Conservation (phyloP, 1,284 basidiomycete species). For the Heterobasidion irregulare region DNA sequence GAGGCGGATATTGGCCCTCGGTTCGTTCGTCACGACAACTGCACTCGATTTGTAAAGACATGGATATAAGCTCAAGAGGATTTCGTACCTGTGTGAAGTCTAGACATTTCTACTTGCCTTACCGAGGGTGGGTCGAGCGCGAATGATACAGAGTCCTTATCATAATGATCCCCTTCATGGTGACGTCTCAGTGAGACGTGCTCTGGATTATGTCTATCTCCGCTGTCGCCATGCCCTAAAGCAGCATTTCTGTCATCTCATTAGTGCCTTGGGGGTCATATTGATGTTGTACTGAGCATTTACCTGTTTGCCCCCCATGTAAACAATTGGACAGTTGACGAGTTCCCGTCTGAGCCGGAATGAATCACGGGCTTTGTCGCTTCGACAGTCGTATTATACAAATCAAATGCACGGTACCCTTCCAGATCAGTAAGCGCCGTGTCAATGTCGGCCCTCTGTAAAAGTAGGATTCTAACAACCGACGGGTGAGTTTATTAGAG, state of each 20-base stretch:
- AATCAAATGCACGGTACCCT: constrained; percentile 88
- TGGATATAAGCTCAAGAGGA: neutral
- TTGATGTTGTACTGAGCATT: neutral
- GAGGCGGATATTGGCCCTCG: constrained; percentile 64
- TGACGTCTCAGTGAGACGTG: constrained; percentile 49
- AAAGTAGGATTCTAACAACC: constrained; percentile 52
- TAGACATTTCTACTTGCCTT: constrained; percentile 70
- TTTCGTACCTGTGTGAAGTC: constrained; percentile 62
- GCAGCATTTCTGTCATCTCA: constrained; percentile 58
- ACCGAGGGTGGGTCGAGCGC: constrained; percentile 57
- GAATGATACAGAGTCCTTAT: constrained; percentile 10
- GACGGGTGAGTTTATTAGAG: neutral
- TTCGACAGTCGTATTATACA: constrained; percentile 87
- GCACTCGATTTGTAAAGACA: neutral
- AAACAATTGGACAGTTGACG: constrained; percentile 54
- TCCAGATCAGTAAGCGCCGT: constrained; percentile 76
- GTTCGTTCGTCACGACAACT: constrained; percentile 72
- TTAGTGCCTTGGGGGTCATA: neutral
- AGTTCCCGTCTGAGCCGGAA: constrained; percentile 12
- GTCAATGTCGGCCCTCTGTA: constrained; percentile 74
- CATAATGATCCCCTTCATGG: constrained; percentile 15
- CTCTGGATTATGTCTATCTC: constrained; percentile 79
- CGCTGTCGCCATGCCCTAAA: constrained; percentile 76
- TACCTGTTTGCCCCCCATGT: constrained; percentile 82
- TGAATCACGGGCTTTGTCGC: constrained; percentile 51